Evolutionary conservation across 108 stramenopile genomes (phyloP).

Genomic region (Stephanodiscus minutulus): DNA sequence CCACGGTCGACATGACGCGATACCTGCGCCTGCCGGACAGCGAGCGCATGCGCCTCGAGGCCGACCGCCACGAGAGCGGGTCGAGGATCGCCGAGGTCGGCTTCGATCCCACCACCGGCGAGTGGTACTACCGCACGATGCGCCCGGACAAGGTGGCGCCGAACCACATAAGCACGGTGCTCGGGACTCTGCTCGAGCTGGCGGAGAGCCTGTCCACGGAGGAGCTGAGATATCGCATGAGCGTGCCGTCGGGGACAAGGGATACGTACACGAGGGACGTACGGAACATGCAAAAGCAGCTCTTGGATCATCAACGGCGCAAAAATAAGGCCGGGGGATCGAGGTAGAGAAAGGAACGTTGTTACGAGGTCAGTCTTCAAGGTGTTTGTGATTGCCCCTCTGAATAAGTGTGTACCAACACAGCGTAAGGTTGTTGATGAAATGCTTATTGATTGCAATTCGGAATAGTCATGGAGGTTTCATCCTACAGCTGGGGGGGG

Average conservation of each 20-base stretch:
- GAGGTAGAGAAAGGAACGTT: neutral
- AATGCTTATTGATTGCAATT: neutral
- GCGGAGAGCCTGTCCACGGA: slow-evolving; percentile 84
- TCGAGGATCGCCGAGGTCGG: slow-evolving; percentile 87
- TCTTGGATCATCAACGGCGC: slow-evolving; percentile 71
- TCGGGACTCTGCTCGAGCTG: slow-evolving; percentile 86
- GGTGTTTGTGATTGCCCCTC: neutral
- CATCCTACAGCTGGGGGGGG: neutral
- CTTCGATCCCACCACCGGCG: slow-evolving; percentile 86
- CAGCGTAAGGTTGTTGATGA: neutral
- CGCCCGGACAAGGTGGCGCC: slow-evolving; percentile 85
- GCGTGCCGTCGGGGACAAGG: slow-evolving; percentile 69
- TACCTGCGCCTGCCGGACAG: slow-evolving; percentile 72
- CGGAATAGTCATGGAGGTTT: too few relatives aligned
- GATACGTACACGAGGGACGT: slow-evolving; percentile 86
- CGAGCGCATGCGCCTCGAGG: slow-evolving; percentile 83
- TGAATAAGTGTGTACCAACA: neutral
- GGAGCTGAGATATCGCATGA: slow-evolving; percentile 86
- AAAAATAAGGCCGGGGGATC: slow-evolving; percentile 49
- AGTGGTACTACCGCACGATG: slow-evolving; percentile 92
- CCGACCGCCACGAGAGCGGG: slow-evolving; percentile 65
- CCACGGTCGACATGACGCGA: slow-evolving; percentile 82
- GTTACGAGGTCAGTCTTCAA: neutral
- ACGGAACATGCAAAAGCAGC: slow-evolving; percentile 76
- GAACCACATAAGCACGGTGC: slow-evolving; percentile 85